A percentile compares a stretch with the other conserved stretches of the same genome.
Evolutionary conservation across 1,139 yeast genomes (phyloP).

Genomic region (Debaryomyces sp.): DNA sequence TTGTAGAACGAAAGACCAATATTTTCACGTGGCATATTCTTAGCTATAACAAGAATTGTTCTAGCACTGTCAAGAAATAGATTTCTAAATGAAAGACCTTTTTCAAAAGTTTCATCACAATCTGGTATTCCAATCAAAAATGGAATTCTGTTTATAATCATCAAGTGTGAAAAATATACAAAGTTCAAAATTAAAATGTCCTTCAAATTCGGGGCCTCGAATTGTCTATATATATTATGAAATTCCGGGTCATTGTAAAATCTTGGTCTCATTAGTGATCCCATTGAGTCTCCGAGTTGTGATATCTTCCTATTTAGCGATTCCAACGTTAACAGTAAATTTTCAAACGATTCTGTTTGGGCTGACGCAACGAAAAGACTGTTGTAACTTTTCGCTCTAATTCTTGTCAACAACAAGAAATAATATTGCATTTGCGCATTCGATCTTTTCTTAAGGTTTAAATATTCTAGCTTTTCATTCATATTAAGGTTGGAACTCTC

Average conservation of each 20-base stretch:
- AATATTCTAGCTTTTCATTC: neutral
- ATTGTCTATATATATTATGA: conserved; percentile 7
- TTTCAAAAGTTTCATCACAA: conserved; percentile 15
- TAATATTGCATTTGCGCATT: conserved; percentile 10
- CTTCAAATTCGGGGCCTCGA: conserved; percentile 14
- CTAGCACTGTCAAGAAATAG: conserved; percentile 37
- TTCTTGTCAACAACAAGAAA: conserved; percentile 25
- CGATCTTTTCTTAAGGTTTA: neutral
- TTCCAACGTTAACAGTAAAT: conserved; percentile 19
- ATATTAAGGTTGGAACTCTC: neutral
- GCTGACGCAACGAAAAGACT: conserved; percentile 33
- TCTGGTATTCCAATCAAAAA: conserved; percentile 22
- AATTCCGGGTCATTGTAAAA: conserved; percentile 31
- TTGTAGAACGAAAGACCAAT: conserved; percentile 29
- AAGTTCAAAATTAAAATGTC: conserved; percentile 27
- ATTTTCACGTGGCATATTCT: conserved; percentile 21
- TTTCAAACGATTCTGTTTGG: conserved; percentile 18
- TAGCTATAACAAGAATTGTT: conserved; percentile 32
- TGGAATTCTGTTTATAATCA: conserved; percentile 41
- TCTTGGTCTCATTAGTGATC: conserved; percentile 23
- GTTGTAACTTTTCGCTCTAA: conserved; percentile 33
- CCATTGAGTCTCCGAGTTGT: conserved; percentile 16
- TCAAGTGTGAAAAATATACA: conserved; percentile 34
- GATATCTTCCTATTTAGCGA: conserved; percentile 25
- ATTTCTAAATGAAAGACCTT: conserved; percentile 23